Evolutionary conservation across 139 green algal genomes (phyloP).

Genomic region (Chara braunii): DNA sequence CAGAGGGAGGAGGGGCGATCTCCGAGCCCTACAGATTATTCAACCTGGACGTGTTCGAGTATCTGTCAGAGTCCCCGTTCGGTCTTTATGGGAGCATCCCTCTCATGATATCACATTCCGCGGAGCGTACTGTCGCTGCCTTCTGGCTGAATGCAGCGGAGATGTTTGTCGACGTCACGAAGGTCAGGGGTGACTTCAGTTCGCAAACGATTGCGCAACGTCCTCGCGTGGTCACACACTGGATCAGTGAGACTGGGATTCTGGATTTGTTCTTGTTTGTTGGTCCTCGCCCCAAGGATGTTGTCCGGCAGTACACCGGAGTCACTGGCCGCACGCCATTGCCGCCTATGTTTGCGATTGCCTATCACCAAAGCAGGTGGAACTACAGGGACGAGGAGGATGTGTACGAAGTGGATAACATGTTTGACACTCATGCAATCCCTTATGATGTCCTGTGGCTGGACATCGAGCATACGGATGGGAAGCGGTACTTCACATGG

Average conservation of each 20-base stretch:
- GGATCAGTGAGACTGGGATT: conserved; percentile 87
- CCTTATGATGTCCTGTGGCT: conserved; percentile 99
- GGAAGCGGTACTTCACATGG: conserved; percentile 97
- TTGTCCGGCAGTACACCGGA: conserved; percentile 63
- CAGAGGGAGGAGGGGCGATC: conserved; percentile 10
- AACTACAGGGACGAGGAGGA: conserved; percentile 87
- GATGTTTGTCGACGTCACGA: conserved; percentile 90
- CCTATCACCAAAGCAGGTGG: conserved; percentile 98
- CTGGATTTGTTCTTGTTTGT: conserved; percentile 90
- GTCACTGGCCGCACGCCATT: conserved; percentile 81
- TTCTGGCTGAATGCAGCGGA: conserved; percentile 97
- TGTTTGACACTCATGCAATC: conserved; percentile 84
- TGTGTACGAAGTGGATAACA: conserved; percentile 64
- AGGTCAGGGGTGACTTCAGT: conserved; percentile 30
- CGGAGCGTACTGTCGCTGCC: conserved; percentile 58
- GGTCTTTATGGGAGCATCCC: conserved; percentile 96
- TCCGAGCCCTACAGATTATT: conserved; percentile 94
- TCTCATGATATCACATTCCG: conserved; percentile 71
- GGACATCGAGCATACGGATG: conserved; percentile 99
- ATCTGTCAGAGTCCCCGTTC: conserved; percentile 80
- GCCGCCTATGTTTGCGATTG: conserved; percentile 88
- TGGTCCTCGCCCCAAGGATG: conserved; percentile 55
- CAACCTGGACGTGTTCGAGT: conserved; percentile 99
- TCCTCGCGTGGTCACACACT: conserved; percentile 58
- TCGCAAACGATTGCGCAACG: background rate